Evolutionary conservation across 1,284 basidiomycete genomes (phyloP), one percentile per base, ranked within the genome.

Genomic region (Ceratobasidium sp.): DNA sequence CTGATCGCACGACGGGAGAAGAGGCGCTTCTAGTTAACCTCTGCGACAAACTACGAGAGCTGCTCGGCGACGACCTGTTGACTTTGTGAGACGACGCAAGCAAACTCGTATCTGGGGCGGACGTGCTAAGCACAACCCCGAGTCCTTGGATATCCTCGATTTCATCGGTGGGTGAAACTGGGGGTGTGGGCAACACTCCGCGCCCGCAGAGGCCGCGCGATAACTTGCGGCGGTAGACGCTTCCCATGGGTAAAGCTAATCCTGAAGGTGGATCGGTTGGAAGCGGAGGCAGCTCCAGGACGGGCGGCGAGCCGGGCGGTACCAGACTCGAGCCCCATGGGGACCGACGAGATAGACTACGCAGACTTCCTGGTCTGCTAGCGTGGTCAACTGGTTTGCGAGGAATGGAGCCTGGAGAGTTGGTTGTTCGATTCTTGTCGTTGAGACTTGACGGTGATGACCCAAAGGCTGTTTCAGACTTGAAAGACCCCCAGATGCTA

Each of bases 401-500:
- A n/a, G 34, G 3, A 14, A n/a, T n/a, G 21, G n/a, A 23, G 9
- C 36, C 23, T 41, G 28, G 64, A 3, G 50, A 36, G 18, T 39
- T 28, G 21, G 16, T n/a, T 43, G 18, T 52, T 23, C 50, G 50
- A 23, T 45, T 16, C 26, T 23, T 39, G 16, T 26, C 48, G 46
- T 14, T 39, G 10, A 53, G 65, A 26, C 53, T 70, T 12, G 65
- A 34, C 26, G 65, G 65, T 23, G 58, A 26, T 2, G 65, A 58
- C 9, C 64, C 64, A 55, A 55, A 67, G 26, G 64, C 64, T n/a
- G 65, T 70, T 34, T 70, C 65, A 34, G 65, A 70, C 26, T 55
- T 34, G 43, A 70, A 70, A 18, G 65, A 70, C 23, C 65, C 65
- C 65, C 65, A 70, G 28, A 70, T 58, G 43, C 48, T 70, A 41